phyloP scores from a whole-genome alignment of 306 rosid genomes.

The Cucurbita pepo region DNA sequence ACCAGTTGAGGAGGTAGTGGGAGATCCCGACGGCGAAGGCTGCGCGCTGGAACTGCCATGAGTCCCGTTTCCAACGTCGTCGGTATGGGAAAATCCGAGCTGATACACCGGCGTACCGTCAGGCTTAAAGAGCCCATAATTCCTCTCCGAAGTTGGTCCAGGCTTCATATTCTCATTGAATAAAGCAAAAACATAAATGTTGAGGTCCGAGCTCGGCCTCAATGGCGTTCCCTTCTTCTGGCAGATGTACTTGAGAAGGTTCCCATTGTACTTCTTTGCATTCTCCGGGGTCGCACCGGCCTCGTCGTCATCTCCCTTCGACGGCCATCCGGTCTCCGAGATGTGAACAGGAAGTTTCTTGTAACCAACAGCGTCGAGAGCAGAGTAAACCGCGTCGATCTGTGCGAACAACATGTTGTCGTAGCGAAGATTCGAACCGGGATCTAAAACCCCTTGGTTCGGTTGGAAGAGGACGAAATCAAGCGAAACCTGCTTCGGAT shows the following conservation, averaged over 20 bases:
- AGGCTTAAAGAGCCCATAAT: slow-evolving; percentile 84
- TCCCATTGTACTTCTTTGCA: slow-evolving; percentile 83
- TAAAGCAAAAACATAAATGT: slow-evolving; percentile 77
- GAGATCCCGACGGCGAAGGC: slow-evolving; percentile 25
- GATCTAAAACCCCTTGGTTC: slow-evolving; percentile 58
- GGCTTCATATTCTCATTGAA: slow-evolving; percentile 97
- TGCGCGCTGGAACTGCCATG: slow-evolving; percentile 10
- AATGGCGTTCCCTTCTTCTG: slow-evolving; percentile 65
- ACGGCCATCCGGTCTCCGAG: slow-evolving; percentile 98
- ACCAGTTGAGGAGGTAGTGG: slow-evolving; percentile 30
- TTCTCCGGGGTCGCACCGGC: slow-evolving; percentile 67
- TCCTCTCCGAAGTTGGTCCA: slow-evolving; percentile 85
- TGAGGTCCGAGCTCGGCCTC: slow-evolving; percentile 56
- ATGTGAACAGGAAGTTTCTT: slow-evolving; percentile 68
- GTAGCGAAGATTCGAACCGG: slow-evolving; percentile 53
- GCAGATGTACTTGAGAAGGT: slow-evolving; percentile 37
- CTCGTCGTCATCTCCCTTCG: slow-evolving; percentile 78
- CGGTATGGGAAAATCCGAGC: slow-evolving; percentile 26
- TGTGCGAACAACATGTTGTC: slow-evolving; percentile 90
- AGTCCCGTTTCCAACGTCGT: slow-evolving; percentile 5
- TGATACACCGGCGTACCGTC: slow-evolving; percentile 62
- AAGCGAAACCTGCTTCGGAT: slow-evolving; percentile 51
- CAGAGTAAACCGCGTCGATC: slow-evolving; percentile 84
- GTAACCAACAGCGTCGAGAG: slow-evolving; percentile 37
- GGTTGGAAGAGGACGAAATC: slow-evolving; percentile 80